Evolutionary conservation across 2,329 filamentous ascomycete species (phyloP), one percentile per base, ranked within the genome.

Genomic region (Tolypocladium ophioglossoides): DNA sequence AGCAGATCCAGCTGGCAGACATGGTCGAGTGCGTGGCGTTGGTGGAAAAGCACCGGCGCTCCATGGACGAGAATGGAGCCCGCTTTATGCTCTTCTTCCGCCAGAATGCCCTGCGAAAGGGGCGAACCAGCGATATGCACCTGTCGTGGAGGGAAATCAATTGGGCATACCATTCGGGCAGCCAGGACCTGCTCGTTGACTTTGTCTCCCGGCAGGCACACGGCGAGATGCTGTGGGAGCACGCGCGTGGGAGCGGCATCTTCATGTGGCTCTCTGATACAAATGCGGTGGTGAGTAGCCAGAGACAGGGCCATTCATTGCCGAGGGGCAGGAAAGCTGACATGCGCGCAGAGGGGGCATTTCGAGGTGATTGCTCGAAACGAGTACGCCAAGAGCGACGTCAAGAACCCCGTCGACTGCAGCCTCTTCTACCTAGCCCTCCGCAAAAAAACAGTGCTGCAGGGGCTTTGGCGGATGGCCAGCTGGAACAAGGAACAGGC

Each of bases 381-480:
- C 59, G 91, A 97, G 65, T 99, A 97, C 69, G 91, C 89, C 18
- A 90, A 89, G 60, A 85, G 83, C 24, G 90, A 96, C 35, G 80
- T 87, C 55, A 94, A 91, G 67, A 92, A 95, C 61, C 94, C 94
- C 0, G 83, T 95, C 10, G 87, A 96, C 63, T 97, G 94, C 70
- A 89, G 86, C 59, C 74, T 99, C 10, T 95, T 87, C 71, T 99
- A 97, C 67, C 78, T 99, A 20, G 92, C 95, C 0, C 78, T 99
- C 14, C 82, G 80, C 60, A 97, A 96, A 74, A 99, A 99, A 69
- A 79, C 87, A 2, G 87, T 97, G 0, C 79, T 99, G 1, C 82
- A 95, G 60, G 91, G 91, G 0, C 76, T 99, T 0, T 99, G 94
- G 94, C 84, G 95, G 20, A 96, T 97, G 82, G 91, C 94, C 7